phyloP scores from a whole-genome alignment of 176 grass and related monocot genomes.

The Dactylis glomerata region DNA sequence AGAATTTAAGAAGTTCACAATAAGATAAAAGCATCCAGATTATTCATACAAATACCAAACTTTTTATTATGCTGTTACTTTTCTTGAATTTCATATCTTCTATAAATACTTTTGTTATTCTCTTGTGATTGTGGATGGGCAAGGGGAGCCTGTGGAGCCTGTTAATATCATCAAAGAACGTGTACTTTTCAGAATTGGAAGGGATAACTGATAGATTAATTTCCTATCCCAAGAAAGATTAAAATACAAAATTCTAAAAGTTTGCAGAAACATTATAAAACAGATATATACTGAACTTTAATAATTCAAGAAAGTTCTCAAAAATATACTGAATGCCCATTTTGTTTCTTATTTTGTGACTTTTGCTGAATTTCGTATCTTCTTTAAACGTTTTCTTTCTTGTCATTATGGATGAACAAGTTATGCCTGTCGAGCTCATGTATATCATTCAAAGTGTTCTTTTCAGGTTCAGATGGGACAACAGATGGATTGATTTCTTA shows the following conservation, averaged over 20 bases:
- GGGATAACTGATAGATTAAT: neutral
- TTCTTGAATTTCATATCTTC: neutral
- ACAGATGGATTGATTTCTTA: neutral
- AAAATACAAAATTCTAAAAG: no score
- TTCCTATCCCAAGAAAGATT: neutral
- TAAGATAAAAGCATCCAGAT: neutral
- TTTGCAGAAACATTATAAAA: no score
- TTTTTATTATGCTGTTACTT: neutral
- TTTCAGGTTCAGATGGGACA: conserved; percentile 15
- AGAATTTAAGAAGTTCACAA: neutral
- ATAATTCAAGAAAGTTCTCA: no score
- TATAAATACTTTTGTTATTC: neutral
- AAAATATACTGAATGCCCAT: no score
- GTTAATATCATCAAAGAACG: no score
- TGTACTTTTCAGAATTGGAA: neutral
- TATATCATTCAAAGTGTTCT: neutral
- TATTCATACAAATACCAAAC: neutral
- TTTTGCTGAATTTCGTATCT: neutral
- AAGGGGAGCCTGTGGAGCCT: neutral
- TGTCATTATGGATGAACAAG: neutral
- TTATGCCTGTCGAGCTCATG: neutral
- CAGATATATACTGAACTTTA: no score
- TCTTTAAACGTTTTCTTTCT: neutral
- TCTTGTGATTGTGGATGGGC: neutral
- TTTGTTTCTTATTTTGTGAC: neutral